Percentiles rank a stretch among this genome's conserved stretches.
Evolutionary conservation across 257 asterid species (phyloP).

Genomic region (Solanum verrucosum): DNA sequence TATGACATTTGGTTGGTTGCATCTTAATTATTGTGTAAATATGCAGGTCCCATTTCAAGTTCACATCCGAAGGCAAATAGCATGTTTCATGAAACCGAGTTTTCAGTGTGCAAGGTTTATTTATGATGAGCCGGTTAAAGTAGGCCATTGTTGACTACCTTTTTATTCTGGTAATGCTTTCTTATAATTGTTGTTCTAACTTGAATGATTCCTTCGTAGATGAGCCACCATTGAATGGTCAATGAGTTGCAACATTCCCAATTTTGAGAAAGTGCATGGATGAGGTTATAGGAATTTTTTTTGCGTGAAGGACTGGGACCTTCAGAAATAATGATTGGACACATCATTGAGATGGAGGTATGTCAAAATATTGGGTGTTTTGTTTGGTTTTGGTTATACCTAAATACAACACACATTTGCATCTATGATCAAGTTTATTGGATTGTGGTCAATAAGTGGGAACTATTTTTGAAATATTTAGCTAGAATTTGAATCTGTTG

Average conservation of each 20-base stretch:
- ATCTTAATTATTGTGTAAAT: not conserved
- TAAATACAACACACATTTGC: not conserved
- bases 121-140: slow-evolving; percentile 89
- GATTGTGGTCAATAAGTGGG: not conserved
- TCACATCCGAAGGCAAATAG: slow-evolving; percentile 76
- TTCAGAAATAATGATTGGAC: slow-evolving; percentile 74
- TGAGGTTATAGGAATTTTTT: slow-evolving; percentile 57
- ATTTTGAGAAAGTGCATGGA: slow-evolving; percentile 64
- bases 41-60: slow-evolving; percentile 88
- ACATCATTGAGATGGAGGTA: slow-evolving; percentile 86
- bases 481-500: not conserved
- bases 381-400: not conserved
- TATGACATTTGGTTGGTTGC: not conserved
- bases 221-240: slow-evolving; percentile 77
- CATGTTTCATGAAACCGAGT: slow-evolving; percentile 85
- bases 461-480: not conserved
- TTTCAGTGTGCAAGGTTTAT: slow-evolving; percentile 91
- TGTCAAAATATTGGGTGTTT: not conserved
- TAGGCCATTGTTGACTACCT: slow-evolving; percentile 4
- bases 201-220: slow-evolving; percentile 27
- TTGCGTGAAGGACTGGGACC: slow-evolving; percentile 77
- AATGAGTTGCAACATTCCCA: slow-evolving; percentile 80
- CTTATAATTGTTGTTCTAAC: not conserved
- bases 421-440: not conserved
- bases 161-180: not conserved